A percentile compares a stretch with the other conserved stretches of the same genome.
Conservation (phyloP, 148 eudicot genomes). For the Euryodendron excelsum region DNA sequence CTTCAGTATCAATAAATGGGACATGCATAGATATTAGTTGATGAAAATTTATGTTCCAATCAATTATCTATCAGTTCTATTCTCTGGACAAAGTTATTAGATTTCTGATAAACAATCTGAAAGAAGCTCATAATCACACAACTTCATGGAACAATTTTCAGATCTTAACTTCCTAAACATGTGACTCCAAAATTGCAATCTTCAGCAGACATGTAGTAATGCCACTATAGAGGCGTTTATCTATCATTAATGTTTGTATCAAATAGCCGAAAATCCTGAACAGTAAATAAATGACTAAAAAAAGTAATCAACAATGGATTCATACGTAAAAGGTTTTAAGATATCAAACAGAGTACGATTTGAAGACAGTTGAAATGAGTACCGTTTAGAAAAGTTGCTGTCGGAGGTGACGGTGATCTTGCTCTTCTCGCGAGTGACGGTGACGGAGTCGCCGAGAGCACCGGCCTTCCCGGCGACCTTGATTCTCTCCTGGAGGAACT, state of each 20-base stretch:
- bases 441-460: slow-evolving; percentile 17
- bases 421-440: slow-evolving; percentile 21
- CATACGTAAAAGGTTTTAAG: neutral
- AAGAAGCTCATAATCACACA: neutral
- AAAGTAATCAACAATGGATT: neutral
- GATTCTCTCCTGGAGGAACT: slow-evolving; percentile 26
- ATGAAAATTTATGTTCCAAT: neutral
- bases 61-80: neutral
- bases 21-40: neutral
- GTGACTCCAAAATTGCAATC: neutral
- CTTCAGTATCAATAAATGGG: neutral
- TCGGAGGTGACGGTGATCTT: slow-evolving; percentile 23
- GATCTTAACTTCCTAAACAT: no score
- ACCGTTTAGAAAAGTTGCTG: slow-evolving; percentile 41
- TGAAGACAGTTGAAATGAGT: neutral
- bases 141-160: no score
- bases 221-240: no score
- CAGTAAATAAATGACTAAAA: neutral
- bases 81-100: neutral
- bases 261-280: no score
- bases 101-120: neutral
- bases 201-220: no score
- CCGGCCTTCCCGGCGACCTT: slow-evolving; percentile 19
- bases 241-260: no score
- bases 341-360: neutral